These are phyloP conservation scores for Fraxinus angustifolia DNA, from an alignment of 305 asterid species.

Conservation along the genomic window DNA sequence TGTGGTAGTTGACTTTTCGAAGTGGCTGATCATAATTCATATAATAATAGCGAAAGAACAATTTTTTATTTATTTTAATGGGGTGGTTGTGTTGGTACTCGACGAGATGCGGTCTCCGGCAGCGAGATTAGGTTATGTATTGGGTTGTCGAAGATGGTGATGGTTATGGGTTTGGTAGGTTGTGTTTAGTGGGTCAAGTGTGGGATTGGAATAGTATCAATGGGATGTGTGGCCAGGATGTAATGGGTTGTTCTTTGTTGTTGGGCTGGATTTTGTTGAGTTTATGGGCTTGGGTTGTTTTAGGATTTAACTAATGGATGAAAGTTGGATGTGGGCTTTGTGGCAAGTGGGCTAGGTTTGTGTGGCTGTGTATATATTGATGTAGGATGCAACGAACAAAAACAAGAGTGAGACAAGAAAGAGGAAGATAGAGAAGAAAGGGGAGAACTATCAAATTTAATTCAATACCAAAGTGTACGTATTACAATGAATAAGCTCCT, in stretches of 20 bases:
- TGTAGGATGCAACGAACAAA: not conserved
- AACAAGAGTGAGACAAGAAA: not conserved
- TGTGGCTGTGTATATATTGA: not conserved
- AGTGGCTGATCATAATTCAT: not conserved
- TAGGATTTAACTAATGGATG: not conserved
- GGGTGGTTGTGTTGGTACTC: not conserved
- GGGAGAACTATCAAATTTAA: not conserved
- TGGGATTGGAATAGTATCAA: too few species aligned
- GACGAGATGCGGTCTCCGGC: not conserved
- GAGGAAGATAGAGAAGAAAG: not conserved
- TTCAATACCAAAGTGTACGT: not conserved
- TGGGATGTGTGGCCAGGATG: too few species aligned
- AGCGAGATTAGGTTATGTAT: not conserved
- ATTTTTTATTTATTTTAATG: too few species aligned
- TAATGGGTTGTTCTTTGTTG: too few species aligned
- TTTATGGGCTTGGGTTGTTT: not conserved
- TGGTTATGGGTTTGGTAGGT: not conserved
- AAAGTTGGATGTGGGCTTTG: not conserved
- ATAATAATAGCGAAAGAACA: not conserved
- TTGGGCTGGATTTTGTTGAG: not conserved
- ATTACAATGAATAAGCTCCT: not conserved
- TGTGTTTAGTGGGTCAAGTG: not conserved
- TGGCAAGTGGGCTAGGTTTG: not conserved
- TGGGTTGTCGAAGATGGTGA: not conserved
- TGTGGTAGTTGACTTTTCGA: not conserved